Conservation (phyloP, 768 basidiomycete species). For the Tephrocybe sp. region DNA sequence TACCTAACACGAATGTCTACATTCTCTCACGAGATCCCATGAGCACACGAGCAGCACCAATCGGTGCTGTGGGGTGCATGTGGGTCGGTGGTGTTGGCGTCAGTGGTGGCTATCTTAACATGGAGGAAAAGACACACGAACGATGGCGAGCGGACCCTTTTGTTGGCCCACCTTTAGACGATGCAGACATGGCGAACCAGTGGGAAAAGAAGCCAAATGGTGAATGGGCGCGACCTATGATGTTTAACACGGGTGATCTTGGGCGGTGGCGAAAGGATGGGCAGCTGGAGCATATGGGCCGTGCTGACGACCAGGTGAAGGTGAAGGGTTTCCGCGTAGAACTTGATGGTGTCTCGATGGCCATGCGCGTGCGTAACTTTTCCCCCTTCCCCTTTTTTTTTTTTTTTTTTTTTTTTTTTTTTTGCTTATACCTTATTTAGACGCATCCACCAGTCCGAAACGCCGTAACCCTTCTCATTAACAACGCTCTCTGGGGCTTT, state of each 20-base stretch:
- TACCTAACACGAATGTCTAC: slow-evolving; percentile 46
- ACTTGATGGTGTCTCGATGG: slow-evolving; percentile 57
- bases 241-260: slow-evolving; percentile 67
- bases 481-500: slow-evolving; percentile 19
- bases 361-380: slow-evolving; percentile 45
- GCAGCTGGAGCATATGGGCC: slow-evolving; percentile 53
- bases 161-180: slow-evolving; percentile 30
- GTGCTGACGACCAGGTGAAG: slow-evolving; percentile 64
- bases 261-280: slow-evolving; percentile 54
- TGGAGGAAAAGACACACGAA: slow-evolving; percentile 52
- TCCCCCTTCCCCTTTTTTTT: not conserved
- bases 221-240: slow-evolving; percentile 31
- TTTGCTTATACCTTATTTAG: not conserved
- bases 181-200: slow-evolving; percentile 22
- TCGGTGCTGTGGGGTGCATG: slow-evolving; percentile 44
- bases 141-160: slow-evolving; percentile 51
- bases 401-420: not conserved
- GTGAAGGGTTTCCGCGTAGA: slow-evolving; percentile 67
- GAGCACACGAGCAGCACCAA: slow-evolving; percentile 26
- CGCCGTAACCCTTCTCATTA: slow-evolving; percentile 20
- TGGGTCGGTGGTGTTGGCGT: slow-evolving; percentile 66
- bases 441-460: slow-evolving; percentile 11
- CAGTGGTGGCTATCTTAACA: slow-evolving; percentile 51
- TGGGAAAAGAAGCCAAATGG: slow-evolving; percentile 6
- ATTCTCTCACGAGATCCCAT: slow-evolving; percentile 33